Percentiles rank a stretch among this genome's conserved stretches.
Conservation (phyloP, 1,284 basidiomycete genomes). For the Ustilago tritici region DNA sequence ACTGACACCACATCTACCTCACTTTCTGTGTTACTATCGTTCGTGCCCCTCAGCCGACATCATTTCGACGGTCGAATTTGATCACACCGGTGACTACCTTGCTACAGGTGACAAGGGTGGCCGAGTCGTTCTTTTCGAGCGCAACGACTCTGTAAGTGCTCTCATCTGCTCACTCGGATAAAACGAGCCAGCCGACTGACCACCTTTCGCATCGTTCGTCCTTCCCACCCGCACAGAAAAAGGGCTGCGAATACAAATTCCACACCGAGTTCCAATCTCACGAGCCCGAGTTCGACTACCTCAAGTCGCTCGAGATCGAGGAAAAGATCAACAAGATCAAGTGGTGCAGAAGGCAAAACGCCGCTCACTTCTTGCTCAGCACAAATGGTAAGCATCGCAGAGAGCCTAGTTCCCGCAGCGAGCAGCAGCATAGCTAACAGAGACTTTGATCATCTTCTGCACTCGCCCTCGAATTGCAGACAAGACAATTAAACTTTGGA, state of each 20-base stretch:
- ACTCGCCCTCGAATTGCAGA: constrained; percentile 77
- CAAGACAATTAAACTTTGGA: constrained; percentile 99
- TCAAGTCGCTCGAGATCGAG: constrained; percentile 99
- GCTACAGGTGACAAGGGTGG: constrained; percentile 99
- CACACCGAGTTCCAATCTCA: constrained; percentile 99
- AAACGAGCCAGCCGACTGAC: not conserved
- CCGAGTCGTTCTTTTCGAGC: constrained; percentile 97
- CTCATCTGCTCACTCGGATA: not conserved
- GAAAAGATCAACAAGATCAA: constrained; percentile 99
- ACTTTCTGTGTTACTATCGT: too few relatives aligned
- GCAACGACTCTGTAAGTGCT: constrained; percentile 89
- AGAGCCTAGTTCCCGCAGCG: constrained; percentile 11
- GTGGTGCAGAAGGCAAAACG: constrained; percentile 98
- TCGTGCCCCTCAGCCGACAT: constrained; percentile 75
- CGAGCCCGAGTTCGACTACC: constrained; percentile 99
- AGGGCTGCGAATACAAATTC: constrained; percentile 99
- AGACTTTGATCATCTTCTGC: not conserved
- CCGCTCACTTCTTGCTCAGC: constrained; percentile 94
- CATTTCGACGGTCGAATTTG: constrained; percentile 93
- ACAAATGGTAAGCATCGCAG: constrained; percentile 76
- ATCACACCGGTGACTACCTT: constrained; percentile 98
- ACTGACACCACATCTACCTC: not conserved
- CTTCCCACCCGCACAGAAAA: constrained; percentile 76
- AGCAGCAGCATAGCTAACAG: not conserved
- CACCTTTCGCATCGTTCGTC: not conserved